Conservation (phyloP, 2,329 filamentous ascomycete genomes). For the Aspergillus quadricinctus region DNA sequence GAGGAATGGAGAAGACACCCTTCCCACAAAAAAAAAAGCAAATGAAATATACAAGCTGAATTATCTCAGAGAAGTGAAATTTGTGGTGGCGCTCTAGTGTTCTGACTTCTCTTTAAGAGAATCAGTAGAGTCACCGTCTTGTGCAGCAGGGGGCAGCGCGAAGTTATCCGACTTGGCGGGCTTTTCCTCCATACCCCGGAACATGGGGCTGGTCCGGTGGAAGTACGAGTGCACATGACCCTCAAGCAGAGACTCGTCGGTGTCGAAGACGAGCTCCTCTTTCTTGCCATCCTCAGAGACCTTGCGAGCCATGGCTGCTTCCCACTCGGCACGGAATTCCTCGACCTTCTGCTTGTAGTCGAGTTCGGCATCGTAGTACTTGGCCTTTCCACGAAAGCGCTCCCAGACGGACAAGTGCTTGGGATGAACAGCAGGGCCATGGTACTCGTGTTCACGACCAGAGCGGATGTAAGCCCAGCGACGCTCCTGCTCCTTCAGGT, state of each 20-base stretch:
- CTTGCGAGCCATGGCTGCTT: constrained; percentile 46
- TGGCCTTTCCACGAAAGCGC: constrained; percentile 70
- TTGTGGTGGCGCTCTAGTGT: not conserved
- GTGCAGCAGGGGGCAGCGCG: constrained; percentile 31
- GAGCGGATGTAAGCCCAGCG: constrained; percentile 83
- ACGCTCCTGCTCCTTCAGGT: constrained; percentile 95
- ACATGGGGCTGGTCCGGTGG: constrained; percentile 47
- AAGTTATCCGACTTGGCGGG: constrained; percentile 29
- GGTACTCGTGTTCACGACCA: constrained; percentile 76
- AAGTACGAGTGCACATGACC: constrained; percentile 52
- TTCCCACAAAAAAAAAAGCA: constrained; percentile 5
- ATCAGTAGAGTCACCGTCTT: constrained; percentile 20
- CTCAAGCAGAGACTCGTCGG: constrained; percentile 45
- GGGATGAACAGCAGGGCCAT: constrained; percentile 87
- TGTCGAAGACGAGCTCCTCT: constrained; percentile 31
- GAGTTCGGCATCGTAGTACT: constrained; percentile 74
- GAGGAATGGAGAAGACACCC: not conserved
- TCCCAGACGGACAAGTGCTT: constrained; percentile 87
- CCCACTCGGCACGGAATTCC: constrained; percentile 67
- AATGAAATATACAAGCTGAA: constrained; percentile 8
- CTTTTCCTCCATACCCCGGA: constrained; percentile 38
- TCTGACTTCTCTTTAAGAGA: constrained; percentile 22
- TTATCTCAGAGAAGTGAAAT: not conserved
- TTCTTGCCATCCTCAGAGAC: constrained; percentile 45
- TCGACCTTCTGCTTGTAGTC: constrained; percentile 82